These are phyloP conservation scores for Elsinoe australis DNA, from an alignment of 2,329 filamentous ascomycete species.

Conservation along the genomic window DNA sequence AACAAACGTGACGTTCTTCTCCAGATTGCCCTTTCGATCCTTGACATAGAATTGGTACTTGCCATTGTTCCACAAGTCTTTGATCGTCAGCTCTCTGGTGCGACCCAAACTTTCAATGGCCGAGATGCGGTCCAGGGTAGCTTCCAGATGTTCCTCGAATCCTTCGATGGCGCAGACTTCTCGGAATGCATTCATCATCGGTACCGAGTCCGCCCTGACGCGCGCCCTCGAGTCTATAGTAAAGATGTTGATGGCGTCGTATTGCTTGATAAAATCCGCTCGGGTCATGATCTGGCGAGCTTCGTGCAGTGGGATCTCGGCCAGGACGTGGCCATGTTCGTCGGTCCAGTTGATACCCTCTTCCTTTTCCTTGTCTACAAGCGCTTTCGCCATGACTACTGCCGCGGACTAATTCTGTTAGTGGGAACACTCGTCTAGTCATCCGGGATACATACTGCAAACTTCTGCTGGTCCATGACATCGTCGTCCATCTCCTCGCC, in stretches of 20 bases:
- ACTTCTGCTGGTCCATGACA: constrained; percentile 97
- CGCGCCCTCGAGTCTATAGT: constrained; percentile 81
- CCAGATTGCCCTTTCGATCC: constrained; percentile 41
- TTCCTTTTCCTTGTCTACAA: constrained; percentile 75
- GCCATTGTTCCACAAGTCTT: constrained; percentile 80
- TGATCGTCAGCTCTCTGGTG: constrained; percentile 91
- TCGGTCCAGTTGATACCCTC: constrained; percentile 53
- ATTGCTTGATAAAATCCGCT: constrained; percentile 84
- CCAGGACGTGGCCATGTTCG: constrained; percentile 64
- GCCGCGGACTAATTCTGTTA: constrained; percentile 59
- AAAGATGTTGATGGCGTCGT: constrained; percentile 92
- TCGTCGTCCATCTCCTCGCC: constrained; percentile 83
- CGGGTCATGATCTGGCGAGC: constrained; percentile 92
- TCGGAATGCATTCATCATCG: constrained; percentile 88
- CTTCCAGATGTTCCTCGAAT: constrained; percentile 75
- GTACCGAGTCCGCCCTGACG: constrained; percentile 87
- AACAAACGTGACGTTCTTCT: constrained; percentile 42
- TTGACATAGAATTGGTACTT: constrained; percentile 60
- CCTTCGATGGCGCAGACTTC: constrained; percentile 69
- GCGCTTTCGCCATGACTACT: constrained; percentile 83
- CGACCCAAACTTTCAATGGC: constrained; percentile 89
- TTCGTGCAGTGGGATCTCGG: constrained; percentile 70
- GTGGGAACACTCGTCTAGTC: background rate
- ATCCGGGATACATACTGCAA: constrained; percentile 56
- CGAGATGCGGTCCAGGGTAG: constrained; percentile 74